Evolutionary conservation across 257 asterid genomes (phyloP), one percentile per base, ranked within the genome.

Genomic region (Plantago ovata): DNA sequence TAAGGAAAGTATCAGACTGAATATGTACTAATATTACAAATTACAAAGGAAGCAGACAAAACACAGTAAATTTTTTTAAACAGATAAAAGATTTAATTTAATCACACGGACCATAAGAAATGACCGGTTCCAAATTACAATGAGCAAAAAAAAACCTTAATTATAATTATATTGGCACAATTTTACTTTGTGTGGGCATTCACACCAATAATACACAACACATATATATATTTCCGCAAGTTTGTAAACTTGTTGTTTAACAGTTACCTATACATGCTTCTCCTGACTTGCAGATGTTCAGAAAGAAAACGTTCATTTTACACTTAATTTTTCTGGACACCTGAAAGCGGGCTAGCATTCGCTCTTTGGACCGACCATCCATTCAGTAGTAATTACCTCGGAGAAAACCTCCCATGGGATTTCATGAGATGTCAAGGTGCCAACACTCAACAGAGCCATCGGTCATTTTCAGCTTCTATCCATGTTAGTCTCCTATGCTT

Each of bases 271-370:
- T 68, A 57, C 15, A 4, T 49, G 12, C 53, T 55, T 56, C 46
- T 55, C 53, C 65, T 61, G 18, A 54, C 42, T 62, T 75, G 88
- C 94, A 81, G 70, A 71, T 56, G 77, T 64, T 78, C 89, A 81
- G 86, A 81, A 77, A 80, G 87, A 85, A 80, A 81, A 81, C 53
- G 48, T 63, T 61, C 55, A 63, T 76, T 66, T 69, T 75, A 78
- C 89, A 75, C 76, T 69, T 79, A 79, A 81, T 64, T 80, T 79
- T 77, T 83, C 82, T 79, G 83, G 83, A 74, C 71, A 80, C 70
- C 81, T 75, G 89, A 55, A 18, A 52, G 47, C 53, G 68, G 67
- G 51, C 22, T 56, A 42, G 24, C 38, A 68, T 55, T 44, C 38
- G 54, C 64, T 43, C 59, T 54, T 58, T 70, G 18, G 61, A 36